These are phyloP conservation scores for Neospora caninum DNA, from an alignment of 169 alveolate species.

Conservation along the genomic window DNA sequence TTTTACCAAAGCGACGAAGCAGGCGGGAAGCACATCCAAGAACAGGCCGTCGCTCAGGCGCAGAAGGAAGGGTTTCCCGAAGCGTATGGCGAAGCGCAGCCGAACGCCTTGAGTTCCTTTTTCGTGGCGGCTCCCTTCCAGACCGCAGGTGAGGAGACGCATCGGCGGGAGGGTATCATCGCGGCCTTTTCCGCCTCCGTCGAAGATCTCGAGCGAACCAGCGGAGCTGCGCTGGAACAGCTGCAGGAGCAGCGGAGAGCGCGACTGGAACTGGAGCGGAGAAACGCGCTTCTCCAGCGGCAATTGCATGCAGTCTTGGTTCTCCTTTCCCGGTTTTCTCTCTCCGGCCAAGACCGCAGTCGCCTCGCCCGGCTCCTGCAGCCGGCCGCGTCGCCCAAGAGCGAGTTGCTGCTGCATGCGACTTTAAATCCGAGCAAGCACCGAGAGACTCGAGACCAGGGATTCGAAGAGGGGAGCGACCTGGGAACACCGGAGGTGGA, in stretches of 20 bases:
- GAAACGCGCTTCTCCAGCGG: constrained; percentile 22
- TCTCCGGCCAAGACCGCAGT: not conserved
- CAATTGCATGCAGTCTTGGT: not conserved
- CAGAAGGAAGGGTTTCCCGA: not conserved
- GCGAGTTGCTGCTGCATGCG: not conserved
- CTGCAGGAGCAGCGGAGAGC: constrained; percentile 21
- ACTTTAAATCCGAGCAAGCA: not conserved
- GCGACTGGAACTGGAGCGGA: constrained; percentile 27
- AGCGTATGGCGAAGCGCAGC: too few species aligned
- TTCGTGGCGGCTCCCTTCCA: too few species aligned
- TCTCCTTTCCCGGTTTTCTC: not conserved
- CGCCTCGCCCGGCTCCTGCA: not conserved
- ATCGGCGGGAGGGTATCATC: not conserved
- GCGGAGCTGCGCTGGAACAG: constrained; percentile 6
- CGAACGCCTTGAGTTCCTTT: too few species aligned
- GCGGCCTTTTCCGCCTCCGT: not conserved
- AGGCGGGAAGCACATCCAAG: not conserved
- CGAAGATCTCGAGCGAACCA: not conserved
- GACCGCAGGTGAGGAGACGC: too few species aligned
- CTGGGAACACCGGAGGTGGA: not conserved
- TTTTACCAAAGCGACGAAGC: constrained; percentile 23
- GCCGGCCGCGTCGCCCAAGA: not conserved
- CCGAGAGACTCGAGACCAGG: too few species aligned
- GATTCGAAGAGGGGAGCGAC: not conserved
- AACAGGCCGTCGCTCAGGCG: not conserved